These are phyloP conservation scores for Penicillium paradoxum DNA, from an alignment of 495 filamentous ascomycete species.

Conservation along the genomic window DNA sequence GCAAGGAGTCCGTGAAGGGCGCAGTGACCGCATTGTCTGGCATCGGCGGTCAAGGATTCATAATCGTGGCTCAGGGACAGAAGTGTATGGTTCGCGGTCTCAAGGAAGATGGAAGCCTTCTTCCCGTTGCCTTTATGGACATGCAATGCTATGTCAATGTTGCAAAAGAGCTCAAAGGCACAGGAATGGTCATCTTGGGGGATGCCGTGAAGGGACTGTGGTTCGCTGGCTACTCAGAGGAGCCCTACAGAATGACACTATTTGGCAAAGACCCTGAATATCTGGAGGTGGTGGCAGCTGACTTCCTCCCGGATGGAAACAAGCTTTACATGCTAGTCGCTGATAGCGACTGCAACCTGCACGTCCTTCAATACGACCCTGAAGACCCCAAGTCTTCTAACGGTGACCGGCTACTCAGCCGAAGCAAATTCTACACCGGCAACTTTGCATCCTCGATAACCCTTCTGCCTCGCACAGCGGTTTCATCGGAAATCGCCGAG, in stretches of 20 bases:
- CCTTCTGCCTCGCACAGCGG: conserved; percentile 63
- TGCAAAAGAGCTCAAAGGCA: conserved; percentile 73
- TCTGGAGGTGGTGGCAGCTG: conserved; percentile 74
- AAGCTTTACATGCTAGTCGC: conserved; percentile 77
- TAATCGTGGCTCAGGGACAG: conserved; percentile 89
- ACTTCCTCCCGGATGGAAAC: conserved; percentile 83
- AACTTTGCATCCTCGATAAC: conserved; percentile 68
- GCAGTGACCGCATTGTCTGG: conserved; percentile 86
- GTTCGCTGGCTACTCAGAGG: conserved; percentile 91
- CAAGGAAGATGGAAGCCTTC: conserved; percentile 85
- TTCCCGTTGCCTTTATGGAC: conserved; percentile 97
- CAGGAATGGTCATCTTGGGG: conserved; percentile 75
- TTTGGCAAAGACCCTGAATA: conserved; percentile 78
- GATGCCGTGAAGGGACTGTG: conserved; percentile 91
- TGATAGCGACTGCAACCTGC: conserved; percentile 80
- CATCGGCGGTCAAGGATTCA: conserved; percentile 86
- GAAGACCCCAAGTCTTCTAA: conserved; percentile 93
- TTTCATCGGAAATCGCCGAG: conserved; percentile 37
- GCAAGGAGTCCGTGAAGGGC: conserved; percentile 85
- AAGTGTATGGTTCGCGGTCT: conserved; percentile 95
- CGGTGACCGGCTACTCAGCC: conserved; percentile 79
- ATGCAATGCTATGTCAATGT: conserved; percentile 87
- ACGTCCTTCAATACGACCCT: conserved; percentile 89
- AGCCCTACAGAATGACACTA: conserved; percentile 91
- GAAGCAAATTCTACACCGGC: conserved; percentile 80